Evolutionary conservation across 2,329 filamentous ascomycete species (phyloP), one percentile per base, ranked within the genome.

Genomic region (Leptodontidium sp.): DNA sequence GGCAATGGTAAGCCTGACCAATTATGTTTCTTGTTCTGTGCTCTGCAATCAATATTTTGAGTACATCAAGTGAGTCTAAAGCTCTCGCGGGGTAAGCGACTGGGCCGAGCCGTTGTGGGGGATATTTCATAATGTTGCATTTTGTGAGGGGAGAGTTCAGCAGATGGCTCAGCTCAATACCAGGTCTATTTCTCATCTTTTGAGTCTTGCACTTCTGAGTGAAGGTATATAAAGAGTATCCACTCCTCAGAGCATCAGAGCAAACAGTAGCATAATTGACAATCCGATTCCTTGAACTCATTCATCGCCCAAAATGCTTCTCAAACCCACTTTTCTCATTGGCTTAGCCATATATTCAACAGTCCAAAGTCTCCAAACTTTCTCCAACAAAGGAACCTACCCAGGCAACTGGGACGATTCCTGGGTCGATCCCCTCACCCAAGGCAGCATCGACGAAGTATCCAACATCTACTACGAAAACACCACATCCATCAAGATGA

Each of bases 401-500:
- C 6, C 67, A 26, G 67, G 67, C 12, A 38, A 38, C 47, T 71
- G 70, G 70, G 65, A 67, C 45, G 63, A 40, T 1, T 58, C 26
- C 7, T 63, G 40, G 15, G 61, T 65, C 21, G 69, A 71, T 15
- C 14, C 1, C 2, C 17, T n/a, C 6, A 2, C 63, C 26, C 45
- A 65, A 24, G 70, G 70, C 26, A 65, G 52, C 1, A 61, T 72
- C n/a, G 29, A 63, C 35, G 47, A 66, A 66, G 70, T 70, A 14
- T 57, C 58, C 45, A 72, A 72, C 50, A 50, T 72, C 59, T 55
- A 53, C 49, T 66, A 64, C 52, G 55, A 70, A 52, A 55, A 50
- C 1, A 26, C 70, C 17, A 57, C 53, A 8, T 52, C 68, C 17
- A 64, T 72, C 32, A 72, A 72, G 35, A 70, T 72, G 70, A 81